Base-by-base conservation (phyloP, 139 green algal genomes). In the Nannochloris sp. region DNA sequence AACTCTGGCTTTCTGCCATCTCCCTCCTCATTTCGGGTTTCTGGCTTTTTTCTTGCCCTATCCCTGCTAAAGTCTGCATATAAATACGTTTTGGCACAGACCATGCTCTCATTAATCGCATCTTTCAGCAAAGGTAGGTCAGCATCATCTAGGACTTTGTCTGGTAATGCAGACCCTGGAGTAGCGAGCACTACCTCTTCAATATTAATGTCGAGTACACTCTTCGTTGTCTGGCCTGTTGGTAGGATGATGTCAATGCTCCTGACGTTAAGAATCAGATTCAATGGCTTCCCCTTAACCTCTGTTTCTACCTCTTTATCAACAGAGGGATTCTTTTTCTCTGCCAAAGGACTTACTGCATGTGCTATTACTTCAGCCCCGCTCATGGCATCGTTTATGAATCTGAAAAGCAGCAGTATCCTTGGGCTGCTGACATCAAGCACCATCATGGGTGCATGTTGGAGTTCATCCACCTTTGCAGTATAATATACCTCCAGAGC, bases 331-430 rank as follows among this genome's bases (percentile, higher is more conserved):
- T 57, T 25, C 27, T 19, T 23, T 19, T 31, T 15, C 50, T 58
- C 23, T 31, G 14, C 40, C 34, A 40, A 11, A 5, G 34, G 34
- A 11, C 43, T n/a, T 3, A 71, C 19, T 18, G 64, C 61, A 19
- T n/a, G 31, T 4, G 23, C 51, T 59, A 83, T 74, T 56, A 83
- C 82, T 55, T 54, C 43, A 6, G 79, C 31, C 0, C 69, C 76
- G 24, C 69, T 44, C 48, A 78, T 23, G 24, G 82, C 60, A 64
- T 83, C 76, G 0, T 53, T 19, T 25, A 83, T 48, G 55, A 83
- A 83, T 54, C 76, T 70, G 60, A 83, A 75, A 6, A 83, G 58
- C 25, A 78, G 40, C 21, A 83, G 46, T 25, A 83, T 55, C 10
- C 73, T 69, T 5, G 76, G 74, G 50, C 81, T 83, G 23, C 70